These are phyloP conservation scores for Mariannaea elegans DNA, from an alignment of 2,329 filamentous ascomycete species.

Conservation along the genomic window DNA sequence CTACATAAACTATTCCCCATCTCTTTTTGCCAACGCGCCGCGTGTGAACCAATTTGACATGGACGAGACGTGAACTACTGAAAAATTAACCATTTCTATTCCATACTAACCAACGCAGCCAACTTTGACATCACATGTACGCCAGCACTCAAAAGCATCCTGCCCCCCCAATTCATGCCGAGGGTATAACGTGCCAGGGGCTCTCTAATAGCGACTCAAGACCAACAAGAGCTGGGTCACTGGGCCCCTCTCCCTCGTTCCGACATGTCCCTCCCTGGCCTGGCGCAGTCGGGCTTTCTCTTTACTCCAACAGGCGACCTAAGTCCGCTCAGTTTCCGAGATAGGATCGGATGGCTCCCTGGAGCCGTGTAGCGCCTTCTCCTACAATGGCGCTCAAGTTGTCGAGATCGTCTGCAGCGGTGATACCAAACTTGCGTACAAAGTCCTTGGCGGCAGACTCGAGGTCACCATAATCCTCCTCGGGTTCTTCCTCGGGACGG, in stretches of 20 bases:
- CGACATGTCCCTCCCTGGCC: conserved; percentile 17
- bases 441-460: conserved; percentile 97
- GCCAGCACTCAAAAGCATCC: conserved; percentile 43
- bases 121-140: conserved; percentile 43
- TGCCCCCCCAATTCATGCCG: conserved; percentile 33
- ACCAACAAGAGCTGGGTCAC: conserved; percentile 16
- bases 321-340: conserved; percentile 61
- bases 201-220: conserved; percentile 16
- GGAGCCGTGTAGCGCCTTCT: conserved; percentile 84
- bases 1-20: conserved; percentile 19
- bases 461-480: conserved; percentile 87
- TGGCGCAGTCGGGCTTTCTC: conserved; percentile 21
- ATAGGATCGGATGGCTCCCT: conserved; percentile 76
- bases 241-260: conserved; percentile 23
- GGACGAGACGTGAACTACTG: conserved; percentile 9
- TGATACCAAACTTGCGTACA: conserved; percentile 92
- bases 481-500: conserved; percentile 82
- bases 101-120: conserved; percentile 46
- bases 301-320: not conserved
- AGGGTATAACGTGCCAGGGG: conserved; percentile 24
- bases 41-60: conserved; percentile 7
- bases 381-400: conserved; percentile 85
- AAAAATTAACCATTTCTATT: conserved; percentile 42
- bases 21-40: not conserved
- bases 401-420: conserved; percentile 94